Base-by-base conservation (phyloP, 2,329 filamentous ascomycete genomes). In the Botrytis deweyae region DNA sequence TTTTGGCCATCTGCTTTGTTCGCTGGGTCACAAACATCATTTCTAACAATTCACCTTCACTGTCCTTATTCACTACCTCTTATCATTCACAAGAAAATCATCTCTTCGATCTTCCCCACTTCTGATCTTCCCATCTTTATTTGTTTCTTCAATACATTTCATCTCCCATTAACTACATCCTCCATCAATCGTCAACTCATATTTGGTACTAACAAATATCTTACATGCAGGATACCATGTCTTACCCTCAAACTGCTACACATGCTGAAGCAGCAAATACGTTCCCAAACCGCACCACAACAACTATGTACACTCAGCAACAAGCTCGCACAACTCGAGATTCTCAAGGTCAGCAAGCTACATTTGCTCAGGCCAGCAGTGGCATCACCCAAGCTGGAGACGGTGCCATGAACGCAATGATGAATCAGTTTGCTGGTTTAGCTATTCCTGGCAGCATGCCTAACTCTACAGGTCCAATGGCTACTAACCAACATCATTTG, bases 371-470 rank as follows among this genome's bases (percentile, higher is more conserved):
- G 71, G 71, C 49, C 64, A 58, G 58, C 44, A 72, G 73, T 42
- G 49, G 77, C 25, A 71, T 61, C 55, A 68, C 74, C 20, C 76
- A 78, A 44, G 77, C 72, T 46, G 80, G 80, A 20, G 77, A 74
- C 29, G 46, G 68, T 49, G 52, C 78, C 55, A 76, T 82, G 76
- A 77, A 72, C 44, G 73, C 79, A 52, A 77, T 81, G 74, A 78
- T 82, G 72, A 77, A 76, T 72, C 79, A 80, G 64, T 79, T 81
- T 65, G 76, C 78, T 59, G 77, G 77, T 73, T 70, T 82, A 44
- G 69, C 73, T 44, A 75, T 84, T 67, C 78, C 81, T 61, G 79
- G 79, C 65, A 79, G 82, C 64, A 80, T 84, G 74, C 78, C 81
- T 74, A 78, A 79, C 73, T 66, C 78, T 61, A 75, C 78, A 52